phyloP scores from a whole-genome alignment of 2,329 filamentous ascomycete genomes.

The Graphilbum ipis-grandicollis region DNA sequence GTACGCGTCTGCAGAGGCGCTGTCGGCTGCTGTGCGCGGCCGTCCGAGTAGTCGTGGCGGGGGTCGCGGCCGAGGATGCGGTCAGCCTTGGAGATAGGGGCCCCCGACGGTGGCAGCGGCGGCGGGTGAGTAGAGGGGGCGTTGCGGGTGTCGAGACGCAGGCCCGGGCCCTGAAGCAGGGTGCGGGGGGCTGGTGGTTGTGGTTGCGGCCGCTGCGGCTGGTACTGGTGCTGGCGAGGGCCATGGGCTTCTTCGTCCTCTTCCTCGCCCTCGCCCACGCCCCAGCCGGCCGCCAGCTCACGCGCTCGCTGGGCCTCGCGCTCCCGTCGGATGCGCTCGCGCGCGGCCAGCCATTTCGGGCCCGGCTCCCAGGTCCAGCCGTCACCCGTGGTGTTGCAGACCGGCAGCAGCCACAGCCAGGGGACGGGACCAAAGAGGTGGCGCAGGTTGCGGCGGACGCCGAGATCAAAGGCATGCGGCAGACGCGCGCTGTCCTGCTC shows the following conservation, averaged over 20 bases:
- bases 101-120: constrained; percentile 14
- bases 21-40: too few relatives aligned
- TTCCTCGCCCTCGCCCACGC: constrained; percentile 15
- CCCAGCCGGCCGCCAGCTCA: constrained; percentile 54
- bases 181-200: constrained; percentile 9
- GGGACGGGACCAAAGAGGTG: constrained; percentile 68
- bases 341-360: constrained; percentile 56
- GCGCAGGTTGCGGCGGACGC: constrained; percentile 58
- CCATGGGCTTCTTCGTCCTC: constrained; percentile 7
- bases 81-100: constrained; percentile 40
- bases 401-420: constrained; percentile 60
- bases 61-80: constrained; percentile 39
- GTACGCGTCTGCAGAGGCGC: too few relatives aligned
- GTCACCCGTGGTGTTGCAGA: constrained; percentile 75
- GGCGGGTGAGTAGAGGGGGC: constrained; percentile 11
- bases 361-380: constrained; percentile 91
- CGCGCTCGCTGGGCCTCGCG: constrained; percentile 42
- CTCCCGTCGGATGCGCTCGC: constrained; percentile 42
- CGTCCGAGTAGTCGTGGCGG: constrained; percentile 34
- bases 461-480: constrained; percentile 86
- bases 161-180: not conserved
- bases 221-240: constrained; percentile 2
- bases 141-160: constrained; percentile 7
- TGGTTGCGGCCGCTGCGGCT: too few relatives aligned
- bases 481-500: constrained; percentile 77